Conservation (phyloP, 148 eudicot species). For the Persicaria tinctoria region DNA sequence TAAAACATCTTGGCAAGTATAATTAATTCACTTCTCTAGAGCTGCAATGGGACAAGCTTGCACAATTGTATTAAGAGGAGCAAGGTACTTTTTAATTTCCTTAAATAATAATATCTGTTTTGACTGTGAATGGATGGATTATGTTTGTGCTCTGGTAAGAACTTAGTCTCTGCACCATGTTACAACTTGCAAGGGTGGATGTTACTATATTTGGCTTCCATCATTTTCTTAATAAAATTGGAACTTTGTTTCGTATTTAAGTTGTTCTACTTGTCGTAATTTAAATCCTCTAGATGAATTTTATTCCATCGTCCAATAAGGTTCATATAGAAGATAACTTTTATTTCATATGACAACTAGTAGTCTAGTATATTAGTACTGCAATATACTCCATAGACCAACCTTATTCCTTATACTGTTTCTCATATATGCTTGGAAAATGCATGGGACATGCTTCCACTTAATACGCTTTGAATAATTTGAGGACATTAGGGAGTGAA, state of each 20-base stretch:
- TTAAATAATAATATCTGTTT: no score
- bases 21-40: slow-evolving; percentile 89
- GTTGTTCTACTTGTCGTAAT: neutral
- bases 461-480: no score
- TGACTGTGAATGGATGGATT: no score
- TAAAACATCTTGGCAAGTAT: no score
- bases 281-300: neutral
- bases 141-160: neutral
- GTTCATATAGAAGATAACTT: no score
- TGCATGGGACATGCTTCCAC: neutral
- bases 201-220: neutral
- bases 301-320: neutral
- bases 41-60: slow-evolving; percentile 98
- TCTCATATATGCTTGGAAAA: neutral
- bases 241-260: no score
- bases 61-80: slow-evolving; percentile 95
- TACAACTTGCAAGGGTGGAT: neutral
- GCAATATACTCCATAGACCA: neutral
- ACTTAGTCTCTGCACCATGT: neutral
- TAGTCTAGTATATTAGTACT: neutral
- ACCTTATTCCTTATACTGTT: neutral
- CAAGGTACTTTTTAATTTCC: slow-evolving; percentile 42
- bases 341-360: neutral
- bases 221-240: no score
- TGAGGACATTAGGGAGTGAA: no score